Percentiles rank a stretch among this genome's conserved stretches.
Conservation (phyloP, 257 asterid genomes). For the Primulina tabacum region DNA sequence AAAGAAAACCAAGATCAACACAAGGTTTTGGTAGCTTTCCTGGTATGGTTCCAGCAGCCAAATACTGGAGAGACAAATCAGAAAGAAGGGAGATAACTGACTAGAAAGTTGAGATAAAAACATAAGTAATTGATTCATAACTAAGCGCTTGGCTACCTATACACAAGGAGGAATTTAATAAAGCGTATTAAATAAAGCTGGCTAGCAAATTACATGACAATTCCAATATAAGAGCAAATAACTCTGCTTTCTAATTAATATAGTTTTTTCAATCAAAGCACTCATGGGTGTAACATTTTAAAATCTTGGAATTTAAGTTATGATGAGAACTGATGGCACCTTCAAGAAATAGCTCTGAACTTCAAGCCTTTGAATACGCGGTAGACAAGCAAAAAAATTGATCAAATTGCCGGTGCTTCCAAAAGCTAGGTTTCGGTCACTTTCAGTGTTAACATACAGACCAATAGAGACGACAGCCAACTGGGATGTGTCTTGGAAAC, state of each 20-base stretch:
- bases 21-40: slow-evolving; percentile 62
- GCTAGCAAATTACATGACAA: not conserved
- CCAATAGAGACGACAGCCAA: slow-evolving; percentile 85
- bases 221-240: not conserved
- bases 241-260: not conserved
- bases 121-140: not conserved
- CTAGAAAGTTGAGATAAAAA: not conserved
- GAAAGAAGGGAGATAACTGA: not conserved
- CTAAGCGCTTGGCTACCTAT: not conserved
- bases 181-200: not conserved
- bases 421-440: slow-evolving; percentile 43
- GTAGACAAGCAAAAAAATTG: slow-evolving; percentile 73
- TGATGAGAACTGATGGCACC: slow-evolving; percentile 42
- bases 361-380: slow-evolving; percentile 89
- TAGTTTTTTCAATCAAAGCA: not conserved
- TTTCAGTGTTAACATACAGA: slow-evolving; percentile 56
- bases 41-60: slow-evolving; percentile 85
- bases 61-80: slow-evolving; percentile 47
- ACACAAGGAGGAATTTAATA: not conserved
- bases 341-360: slow-evolving; percentile 90
- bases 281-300: not conserved
- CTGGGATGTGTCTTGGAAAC: slow-evolving; percentile 57
- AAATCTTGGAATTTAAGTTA: slow-evolving; percentile 6
- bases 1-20: slow-evolving; percentile 74
- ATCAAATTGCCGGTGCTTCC: slow-evolving; percentile 72